Percentiles rank a stretch among this genome's conserved stretches.
phyloP scores from a whole-genome alignment of 306 rosid species.

The Benincasa hispida region DNA sequence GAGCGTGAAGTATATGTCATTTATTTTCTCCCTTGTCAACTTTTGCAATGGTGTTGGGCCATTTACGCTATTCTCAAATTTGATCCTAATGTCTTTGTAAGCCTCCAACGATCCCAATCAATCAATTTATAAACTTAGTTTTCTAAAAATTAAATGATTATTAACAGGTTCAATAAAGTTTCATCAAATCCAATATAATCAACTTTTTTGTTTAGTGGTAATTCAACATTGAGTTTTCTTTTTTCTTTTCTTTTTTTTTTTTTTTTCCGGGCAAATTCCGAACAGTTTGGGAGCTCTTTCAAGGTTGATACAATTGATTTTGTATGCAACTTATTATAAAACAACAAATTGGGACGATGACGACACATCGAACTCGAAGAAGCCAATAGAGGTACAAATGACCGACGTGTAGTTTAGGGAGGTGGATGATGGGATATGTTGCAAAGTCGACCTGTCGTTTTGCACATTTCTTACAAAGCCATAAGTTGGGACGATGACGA shows the following conservation, averaged over 20 bases:
- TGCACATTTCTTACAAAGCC: too few relatives aligned
- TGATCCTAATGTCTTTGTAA: conserved; percentile 53
- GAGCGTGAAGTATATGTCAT: conserved; percentile 88
- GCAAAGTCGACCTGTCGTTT: too few relatives aligned
- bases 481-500: too few relatives aligned
- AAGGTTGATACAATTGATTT: conserved; percentile 45
- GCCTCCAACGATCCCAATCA: too few relatives aligned
- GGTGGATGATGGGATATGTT: too few relatives aligned
- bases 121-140: too few relatives aligned
- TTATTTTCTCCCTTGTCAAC: conserved; percentile 48
- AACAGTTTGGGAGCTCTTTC: conserved; percentile 56
- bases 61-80: conserved; percentile 44
- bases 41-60: conserved; percentile 45
- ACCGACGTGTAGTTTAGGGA: background rate
- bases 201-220: too few relatives aligned
- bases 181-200: too few relatives aligned
- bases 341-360: conserved; percentile 34
- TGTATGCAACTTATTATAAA: conserved; percentile 42
- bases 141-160: too few relatives aligned
- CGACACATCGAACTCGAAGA: background rate
- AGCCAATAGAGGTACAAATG: conserved; percentile 11
- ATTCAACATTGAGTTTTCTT: too few relatives aligned
- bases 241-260: background rate
- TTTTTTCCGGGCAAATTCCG: too few relatives aligned
- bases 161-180: too few relatives aligned